phyloP scores from a whole-genome alignment of 2,329 filamentous ascomycete genomes.

The Cryphonectria radicalis region DNA sequence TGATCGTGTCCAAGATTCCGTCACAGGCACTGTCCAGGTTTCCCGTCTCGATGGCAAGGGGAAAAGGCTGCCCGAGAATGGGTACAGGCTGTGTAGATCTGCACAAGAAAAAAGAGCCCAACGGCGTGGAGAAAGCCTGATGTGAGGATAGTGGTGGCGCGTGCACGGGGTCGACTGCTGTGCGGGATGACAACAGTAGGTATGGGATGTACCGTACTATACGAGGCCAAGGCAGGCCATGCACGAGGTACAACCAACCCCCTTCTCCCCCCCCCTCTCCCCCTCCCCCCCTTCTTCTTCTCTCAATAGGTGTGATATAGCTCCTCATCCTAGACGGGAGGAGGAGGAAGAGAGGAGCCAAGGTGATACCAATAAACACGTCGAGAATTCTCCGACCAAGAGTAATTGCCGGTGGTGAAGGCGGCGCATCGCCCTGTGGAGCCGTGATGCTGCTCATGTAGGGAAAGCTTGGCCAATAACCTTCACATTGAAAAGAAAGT shows the following conservation, averaged over 20 bases:
- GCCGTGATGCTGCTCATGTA: not conserved
- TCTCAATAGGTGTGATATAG: not conserved
- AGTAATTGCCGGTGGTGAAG: not conserved
- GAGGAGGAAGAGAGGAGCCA: not conserved
- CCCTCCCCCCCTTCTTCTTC: not conserved
- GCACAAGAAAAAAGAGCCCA: constrained; percentile 6
- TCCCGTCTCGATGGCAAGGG: not conserved
- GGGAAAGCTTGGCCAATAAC: not conserved
- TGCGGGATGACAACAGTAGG: not conserved
- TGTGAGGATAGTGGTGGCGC: not conserved
- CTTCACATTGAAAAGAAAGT: not conserved
- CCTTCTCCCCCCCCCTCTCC: no score
- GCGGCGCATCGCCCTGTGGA: constrained; percentile 2
- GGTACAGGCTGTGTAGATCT: constrained; percentile 5
- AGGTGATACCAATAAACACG: not conserved
- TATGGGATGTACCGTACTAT: not conserved
- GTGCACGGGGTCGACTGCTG: not conserved
- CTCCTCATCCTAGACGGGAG: not conserved
- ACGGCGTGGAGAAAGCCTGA: constrained; percentile 11
- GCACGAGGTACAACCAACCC: not conserved
- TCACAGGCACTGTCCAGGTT: not conserved
- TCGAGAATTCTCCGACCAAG: constrained; percentile 12
- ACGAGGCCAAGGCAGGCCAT: constrained; percentile 1
- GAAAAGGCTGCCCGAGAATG: not conserved
- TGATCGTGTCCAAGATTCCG: constrained; percentile 10